A percentile compares a stretch with the other conserved stretches of the same genome.
phyloP scores from a whole-genome alignment of 2,329 filamentous ascomycete genomes.

The Stromatinia cepivora region DNA sequence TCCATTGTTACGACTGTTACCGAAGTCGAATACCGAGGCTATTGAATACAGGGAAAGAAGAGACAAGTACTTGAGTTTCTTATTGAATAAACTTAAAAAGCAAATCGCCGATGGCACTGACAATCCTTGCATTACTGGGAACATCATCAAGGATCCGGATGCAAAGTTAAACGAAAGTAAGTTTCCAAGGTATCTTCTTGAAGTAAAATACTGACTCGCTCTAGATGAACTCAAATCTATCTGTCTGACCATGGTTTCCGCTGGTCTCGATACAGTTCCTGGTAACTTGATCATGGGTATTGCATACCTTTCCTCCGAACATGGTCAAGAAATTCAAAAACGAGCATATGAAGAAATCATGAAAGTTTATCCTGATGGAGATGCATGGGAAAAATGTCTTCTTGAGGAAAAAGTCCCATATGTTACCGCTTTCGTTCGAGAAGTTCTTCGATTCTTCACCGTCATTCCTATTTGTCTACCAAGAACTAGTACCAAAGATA shows the following conservation, averaged over 20 bases:
- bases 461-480: constrained; percentile 80
- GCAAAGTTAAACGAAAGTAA: constrained; percentile 66
- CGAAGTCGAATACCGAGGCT: constrained; percentile 62
- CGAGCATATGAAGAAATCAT: constrained; percentile 70
- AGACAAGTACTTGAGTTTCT: constrained; percentile 62
- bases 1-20: constrained; percentile 67
- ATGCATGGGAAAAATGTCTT: constrained; percentile 74
- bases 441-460: constrained; percentile 75
- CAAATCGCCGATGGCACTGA: constrained; percentile 63
- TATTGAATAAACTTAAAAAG: constrained; percentile 61
- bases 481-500: constrained; percentile 69
- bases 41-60: constrained; percentile 65
- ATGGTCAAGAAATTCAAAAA: constrained; percentile 69
- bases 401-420: constrained; percentile 75
- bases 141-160: constrained; percentile 61
- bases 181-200: constrained; percentile 34
- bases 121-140: constrained; percentile 67
- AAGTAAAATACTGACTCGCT: constrained; percentile 44
- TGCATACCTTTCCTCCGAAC: constrained; percentile 67
- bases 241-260: constrained; percentile 78
- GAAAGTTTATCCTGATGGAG: constrained; percentile 68
- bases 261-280: constrained; percentile 78
- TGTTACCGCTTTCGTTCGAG: constrained; percentile 75
- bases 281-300: constrained; percentile 79
- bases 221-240: constrained; percentile 76